Percentiles rank a stretch among this genome's conserved stretches.
Conservation (phyloP, 345 rosid species). For the Viola odorata region DNA sequence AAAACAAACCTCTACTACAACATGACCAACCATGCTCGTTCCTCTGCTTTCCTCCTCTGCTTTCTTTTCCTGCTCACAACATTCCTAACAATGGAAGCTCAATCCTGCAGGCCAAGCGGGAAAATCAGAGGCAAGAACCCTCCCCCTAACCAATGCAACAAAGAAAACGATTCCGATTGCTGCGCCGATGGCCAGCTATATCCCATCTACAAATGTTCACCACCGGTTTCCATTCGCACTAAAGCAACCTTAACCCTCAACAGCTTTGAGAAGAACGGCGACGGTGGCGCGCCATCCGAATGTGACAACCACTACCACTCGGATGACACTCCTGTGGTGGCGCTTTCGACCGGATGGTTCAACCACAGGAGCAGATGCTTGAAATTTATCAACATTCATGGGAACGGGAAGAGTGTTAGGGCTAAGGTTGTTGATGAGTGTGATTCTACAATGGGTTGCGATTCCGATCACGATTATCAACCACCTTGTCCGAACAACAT, state of each 20-base stretch:
- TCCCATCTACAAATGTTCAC: too few relatives aligned
- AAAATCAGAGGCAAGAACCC: neutral
- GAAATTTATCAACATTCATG: slow-evolving; percentile 14
- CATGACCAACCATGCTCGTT: too few relatives aligned
- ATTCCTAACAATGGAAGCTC: neutral
- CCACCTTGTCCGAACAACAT: slow-evolving; percentile 27
- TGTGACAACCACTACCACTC: too few relatives aligned
- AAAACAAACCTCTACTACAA: too few relatives aligned
- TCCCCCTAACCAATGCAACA: neutral
- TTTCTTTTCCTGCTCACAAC: neutral
- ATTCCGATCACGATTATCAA: slow-evolving; percentile 20
- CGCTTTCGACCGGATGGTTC: neutral
- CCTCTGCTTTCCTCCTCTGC: too few relatives aligned
- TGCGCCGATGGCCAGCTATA: neutral
- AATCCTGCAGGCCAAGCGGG: slow-evolving; percentile 1
- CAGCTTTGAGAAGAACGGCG: too few relatives aligned
- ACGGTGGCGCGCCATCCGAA: too few relatives aligned
- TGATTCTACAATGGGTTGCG: slow-evolving; percentile 28
- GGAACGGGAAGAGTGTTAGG: slow-evolving; percentile 21
- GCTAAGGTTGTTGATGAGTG: slow-evolving; percentile 35
- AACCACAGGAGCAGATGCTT: neutral
- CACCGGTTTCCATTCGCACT: too few relatives aligned
- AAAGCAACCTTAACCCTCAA: too few relatives aligned
- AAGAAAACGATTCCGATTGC: neutral
- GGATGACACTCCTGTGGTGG: too few relatives aligned